These are phyloP conservation scores for Allium sativum DNA, from an alignment of 106 monocot species.

Conservation along the genomic window DNA sequence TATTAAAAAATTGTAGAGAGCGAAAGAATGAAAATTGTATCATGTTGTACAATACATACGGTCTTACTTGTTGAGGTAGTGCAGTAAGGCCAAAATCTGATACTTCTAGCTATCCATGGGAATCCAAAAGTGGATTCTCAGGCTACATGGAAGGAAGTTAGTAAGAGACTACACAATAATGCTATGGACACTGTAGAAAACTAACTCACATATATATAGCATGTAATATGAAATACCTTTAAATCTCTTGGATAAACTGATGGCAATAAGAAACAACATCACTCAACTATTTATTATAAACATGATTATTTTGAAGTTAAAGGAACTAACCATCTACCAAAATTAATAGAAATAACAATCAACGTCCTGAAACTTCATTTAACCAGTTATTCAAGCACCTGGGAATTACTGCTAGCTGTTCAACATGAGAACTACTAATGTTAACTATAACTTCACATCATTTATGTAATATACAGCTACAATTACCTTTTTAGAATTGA, in stretches of 20 bases:
- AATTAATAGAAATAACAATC: no score
- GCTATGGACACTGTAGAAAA: background rate
- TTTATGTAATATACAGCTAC: no score
- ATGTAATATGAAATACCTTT: conserved; percentile 40
- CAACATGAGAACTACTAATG: no score
- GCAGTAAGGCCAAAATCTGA: conserved; percentile 98
- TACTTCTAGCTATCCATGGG: conserved; percentile 67
- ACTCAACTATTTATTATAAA: no score
- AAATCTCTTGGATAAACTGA: conserved; percentile 89
- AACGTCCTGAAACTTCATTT: no score
- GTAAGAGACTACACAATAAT: background rate
- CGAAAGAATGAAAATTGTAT: background rate
- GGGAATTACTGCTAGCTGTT: no score
- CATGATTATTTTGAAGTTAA: no score
- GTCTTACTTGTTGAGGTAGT: conserved; percentile 61
- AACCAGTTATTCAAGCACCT: no score
- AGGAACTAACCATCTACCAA: no score
- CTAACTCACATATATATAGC: background rate
- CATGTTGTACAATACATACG: conserved; percentile 2
- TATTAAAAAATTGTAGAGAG: no score
- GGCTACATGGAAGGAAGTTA: conserved; percentile 39
- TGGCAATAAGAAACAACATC: conserved; percentile 93
- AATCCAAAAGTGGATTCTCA: conserved; percentile 95
- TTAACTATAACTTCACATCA: no score
- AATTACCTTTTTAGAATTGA: no score